Base-by-base conservation (phyloP, 176 grass and related monocot species). In the Ensete glaucum region DNA sequence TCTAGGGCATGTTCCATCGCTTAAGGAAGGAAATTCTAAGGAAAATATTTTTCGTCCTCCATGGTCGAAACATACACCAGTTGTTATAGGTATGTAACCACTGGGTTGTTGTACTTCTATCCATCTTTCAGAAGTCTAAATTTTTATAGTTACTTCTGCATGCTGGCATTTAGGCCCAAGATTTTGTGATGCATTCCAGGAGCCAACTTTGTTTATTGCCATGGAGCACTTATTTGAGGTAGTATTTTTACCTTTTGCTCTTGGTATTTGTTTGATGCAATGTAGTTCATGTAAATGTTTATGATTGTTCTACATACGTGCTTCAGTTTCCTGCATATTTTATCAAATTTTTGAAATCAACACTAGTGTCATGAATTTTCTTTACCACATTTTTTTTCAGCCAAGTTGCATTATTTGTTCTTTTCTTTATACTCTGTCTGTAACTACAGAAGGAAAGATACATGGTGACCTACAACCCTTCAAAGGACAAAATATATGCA, bases 401-500 rank as follows among this genome's bases (percentile, higher is more conserved):
- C 20, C n/a, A 22, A 25, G 83, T 13, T 13, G 63, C 34, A 24
- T 11, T 60, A 80, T 50, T 70, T 71, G 59, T 49, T 78, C 19
- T 16, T 48, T 57, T 77, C 64, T 74, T 5, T 48, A 11, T 74
- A 50, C 19, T 62, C 17, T 21, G 54, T 29, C 1, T 60, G 1
- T 53, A 26, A 74, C 77, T 80, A 52, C 77, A 99, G 96, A 90
- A 85, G 51, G 96, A 99, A 75, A 89, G 88, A 85, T 99, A 99
- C 75, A 89, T 99, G 48, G 88, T 99, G 21, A 95, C 88, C 29
- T 99, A 99, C 79, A 99, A 99, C 65, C 91, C 86, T 55, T 79
- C 86, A 57, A 99, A 99, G 80, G 96, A 95, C 91, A 99, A 99
- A 78, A 92, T 95, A 43, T 99, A 89, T 87, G 91, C 96, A 77